Base-by-base conservation (phyloP, 257 asterid genomes). In the Salvia rosmarinus region DNA sequence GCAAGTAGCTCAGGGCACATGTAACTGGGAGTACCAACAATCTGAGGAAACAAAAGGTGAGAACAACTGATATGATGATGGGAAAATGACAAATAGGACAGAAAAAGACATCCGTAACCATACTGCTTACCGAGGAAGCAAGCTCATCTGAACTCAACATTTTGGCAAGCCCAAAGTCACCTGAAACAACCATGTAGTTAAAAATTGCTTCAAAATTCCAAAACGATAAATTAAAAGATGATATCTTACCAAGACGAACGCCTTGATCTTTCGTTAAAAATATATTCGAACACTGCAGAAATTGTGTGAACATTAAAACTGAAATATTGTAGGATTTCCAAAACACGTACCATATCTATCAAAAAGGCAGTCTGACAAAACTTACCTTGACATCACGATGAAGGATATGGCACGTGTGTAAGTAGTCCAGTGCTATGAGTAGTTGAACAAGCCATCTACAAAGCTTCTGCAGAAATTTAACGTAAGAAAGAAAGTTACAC, bases 1-100 rank as follows among this genome's bases (percentile, higher is more conserved):
- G 97, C 92, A 76, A 92, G 98, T 72, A 92, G 89, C 86, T 92
- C 98, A 68, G 98, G 98, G 77, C 98, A 92, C 96, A 92, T 92
- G 67, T 92, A 92, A 84, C 96, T 92, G 70, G 98, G 96, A 70
- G 98, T 90, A 70, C 98, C 98, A 68, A 92, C 98, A 72, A 92
- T 87, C 98, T 92, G 86, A 58, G 63, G 63, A 59, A 47, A 71
- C 25, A 23, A 73, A 70, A 39, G 66, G 64, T 64, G 78, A 6
- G 39, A 71, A 67, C 28, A 70, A 25, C 34, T 73, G 68, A 65
- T 60, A 62, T 75, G 79, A 54, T 39, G 46, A 32, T 42, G 34
- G 70, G 70, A 70, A 17, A 68, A 32, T 6, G 30, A 25, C 30
- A 3, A 34, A 74, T 59, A 43, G 8, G 32, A 52, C 30, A 12